Evolutionary conservation across 345 rosid species (phyloP), one percentile per base, ranked within the genome.

Genomic region (Brassica nigra): DNA sequence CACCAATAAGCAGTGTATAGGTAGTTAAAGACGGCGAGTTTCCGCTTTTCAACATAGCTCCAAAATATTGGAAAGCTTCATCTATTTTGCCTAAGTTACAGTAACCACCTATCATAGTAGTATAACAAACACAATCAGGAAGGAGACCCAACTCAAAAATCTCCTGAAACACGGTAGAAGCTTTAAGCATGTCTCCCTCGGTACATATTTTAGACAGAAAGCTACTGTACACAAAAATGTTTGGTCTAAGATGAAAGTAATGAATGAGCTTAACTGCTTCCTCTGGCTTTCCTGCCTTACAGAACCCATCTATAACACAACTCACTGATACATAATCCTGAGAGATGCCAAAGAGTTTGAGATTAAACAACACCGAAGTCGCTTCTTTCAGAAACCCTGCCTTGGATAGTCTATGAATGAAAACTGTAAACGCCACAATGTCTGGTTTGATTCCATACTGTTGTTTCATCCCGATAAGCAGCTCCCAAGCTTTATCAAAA

Each of bases 141-240:
- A 44, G 73, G 14, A 88, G 80, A 5, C 87, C 87, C 28, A 77
- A 75, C 59, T 83, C 84, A 16, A 71, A 80, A 75, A 88, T 83
- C 83, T 83, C 84, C 31, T 71, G 78, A 84, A 86, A 86, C 63
- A 81, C 30, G 14, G 57, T 62, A 42, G 86, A 84, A 57, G 87
- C 90, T 79, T 68, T 74, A 0, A 47, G 12, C 89, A 88, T 83
- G 84, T 83, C 82, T 75, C 79, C 83, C 4, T 63, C 73, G 49
- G 61, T 30, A 73, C 90, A 83, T 71, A 86, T 57, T 54, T 81
- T 83, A 3, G 86, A 49, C n/a, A 88, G 63, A 67, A 88, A 86
- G 70, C 89, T 88, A 78, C 80, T 84, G 82, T 79, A 86, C 75
- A 83, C 85, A 80, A 81, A 88, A 75, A 86, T 80, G 74, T 86